Base-by-base conservation (phyloP, 1,284 basidiomycete species). In the Sporisorium graminicola region DNA sequence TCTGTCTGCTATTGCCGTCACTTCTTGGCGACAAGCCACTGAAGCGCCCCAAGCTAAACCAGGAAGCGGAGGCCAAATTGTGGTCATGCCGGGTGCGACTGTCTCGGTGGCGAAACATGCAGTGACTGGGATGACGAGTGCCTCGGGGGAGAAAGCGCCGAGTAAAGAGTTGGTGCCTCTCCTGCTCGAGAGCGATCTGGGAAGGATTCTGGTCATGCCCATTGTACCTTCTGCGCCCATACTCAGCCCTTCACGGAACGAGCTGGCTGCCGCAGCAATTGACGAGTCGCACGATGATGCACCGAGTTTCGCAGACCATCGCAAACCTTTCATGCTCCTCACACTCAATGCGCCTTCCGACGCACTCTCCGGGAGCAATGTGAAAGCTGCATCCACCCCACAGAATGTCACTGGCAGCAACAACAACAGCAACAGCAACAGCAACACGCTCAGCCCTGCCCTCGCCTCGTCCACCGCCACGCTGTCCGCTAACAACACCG, bases 291-390 rank as follows among this genome's bases (percentile, higher is more conserved):
- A 61, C 24, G 59, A 64, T 5, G 67, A 71, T 7, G 26, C 31
- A 5, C 31, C 44, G 0, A 12, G 29, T 0, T 65, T 56, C 10
- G 40, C 8, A 0, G 61, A 76, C 0, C 22, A 59, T 18, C 40
- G 29, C 2, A 71, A 55, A 29, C 68, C 74, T 33, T 76, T 71
- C n/a, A 76, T 76, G 74, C 61, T 76, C 5, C 62, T 76, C 27
- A 68, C 65, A 7, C 68, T 76, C 50, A 76, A 76, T 35, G 73
- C 73, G 13, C 29, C 65, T 24, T 12, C 51, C 5, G 20, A 47
- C 13, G 37, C 67, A 10, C 29, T 10, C 5, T 31, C 29, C 29
- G 29, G 5, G 29, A 2, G 22, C 35, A 5, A 42, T 4, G 31
- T 47, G 0, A 65, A 58, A 20, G 40, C 29, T 10, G 42, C 53